Percentiles rank a stretch among this genome's conserved stretches.
Evolutionary conservation across 2,329 filamentous ascomycete species (phyloP).

Genomic region (Onygena corvina): DNA sequence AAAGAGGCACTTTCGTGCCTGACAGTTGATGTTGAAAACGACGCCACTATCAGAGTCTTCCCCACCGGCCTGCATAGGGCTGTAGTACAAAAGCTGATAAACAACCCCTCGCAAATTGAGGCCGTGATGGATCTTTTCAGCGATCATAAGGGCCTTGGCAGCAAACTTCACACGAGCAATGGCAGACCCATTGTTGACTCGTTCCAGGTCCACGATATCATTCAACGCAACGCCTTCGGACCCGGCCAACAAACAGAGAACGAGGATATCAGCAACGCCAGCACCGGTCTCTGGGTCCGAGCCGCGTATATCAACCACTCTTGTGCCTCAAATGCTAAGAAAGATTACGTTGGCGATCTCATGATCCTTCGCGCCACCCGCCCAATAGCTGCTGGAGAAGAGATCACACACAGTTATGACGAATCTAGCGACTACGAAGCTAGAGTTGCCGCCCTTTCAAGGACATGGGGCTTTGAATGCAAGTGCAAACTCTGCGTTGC

Average conservation of each 20-base stretch:
- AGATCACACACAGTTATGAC: constrained; percentile 37
- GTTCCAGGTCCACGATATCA: background rate
- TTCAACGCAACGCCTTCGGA: background rate
- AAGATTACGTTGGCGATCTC: constrained; percentile 45
- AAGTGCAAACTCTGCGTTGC: constrained; percentile 20
- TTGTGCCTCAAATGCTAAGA: constrained; percentile 38
- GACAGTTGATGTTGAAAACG: background rate
- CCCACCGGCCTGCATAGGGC: background rate
- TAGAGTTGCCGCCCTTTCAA: constrained; percentile 1
- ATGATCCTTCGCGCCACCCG: constrained; percentile 38
- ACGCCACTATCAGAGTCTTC: background rate
- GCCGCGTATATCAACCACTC: constrained; percentile 44
- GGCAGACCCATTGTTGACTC: background rate
- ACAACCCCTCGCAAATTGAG: background rate
- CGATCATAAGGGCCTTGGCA: background rate
- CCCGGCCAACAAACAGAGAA: background rate
- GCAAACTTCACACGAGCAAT: background rate
- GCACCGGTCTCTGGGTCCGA: constrained; percentile 37
- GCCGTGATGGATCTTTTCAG: background rate
- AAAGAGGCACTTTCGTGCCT: background rate
- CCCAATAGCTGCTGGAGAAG: constrained; percentile 35
- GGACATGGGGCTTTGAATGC: constrained; percentile 21
- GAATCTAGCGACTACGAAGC: constrained; percentile 12
- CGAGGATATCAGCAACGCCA: constrained; percentile 10
- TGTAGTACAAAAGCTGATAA: background rate